Evolutionary conservation across 495 filamentous ascomycete species (phyloP).

Genomic region (Chaetomium cochliodes): DNA sequence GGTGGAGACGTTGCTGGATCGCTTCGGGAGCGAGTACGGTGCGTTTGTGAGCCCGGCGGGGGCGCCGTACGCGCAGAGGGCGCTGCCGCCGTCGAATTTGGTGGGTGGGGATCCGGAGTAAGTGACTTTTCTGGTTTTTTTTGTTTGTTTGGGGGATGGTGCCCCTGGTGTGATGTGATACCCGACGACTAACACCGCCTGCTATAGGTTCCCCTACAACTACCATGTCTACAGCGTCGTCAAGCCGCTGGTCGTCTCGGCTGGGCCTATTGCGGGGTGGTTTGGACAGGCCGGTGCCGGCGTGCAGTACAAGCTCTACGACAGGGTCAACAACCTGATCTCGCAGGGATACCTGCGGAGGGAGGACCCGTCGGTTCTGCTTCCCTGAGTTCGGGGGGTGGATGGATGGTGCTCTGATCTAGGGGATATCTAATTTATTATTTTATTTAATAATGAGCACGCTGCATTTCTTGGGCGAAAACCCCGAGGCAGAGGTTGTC

Average conservation of each 20-base stretch:
- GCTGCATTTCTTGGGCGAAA: no score
- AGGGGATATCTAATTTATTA: no score
- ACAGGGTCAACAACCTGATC: slow-evolving; percentile 24
- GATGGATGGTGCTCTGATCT: no score
- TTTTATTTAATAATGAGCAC: no score
- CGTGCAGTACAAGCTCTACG: slow-evolving; percentile 44
- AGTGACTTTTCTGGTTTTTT: slow-evolving; percentile 12
- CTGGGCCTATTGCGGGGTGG: slow-evolving; percentile 56
- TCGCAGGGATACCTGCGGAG: slow-evolving; percentile 19
- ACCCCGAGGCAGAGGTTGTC: no score
- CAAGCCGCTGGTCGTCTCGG: slow-evolving; percentile 42
- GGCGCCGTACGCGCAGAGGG: slow-evolving; percentile 53
- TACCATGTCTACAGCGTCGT: slow-evolving; percentile 56
- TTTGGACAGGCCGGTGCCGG: slow-evolving; percentile 60
- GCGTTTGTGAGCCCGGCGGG: slow-evolving; percentile 48
- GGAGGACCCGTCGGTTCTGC: slow-evolving; percentile 23
- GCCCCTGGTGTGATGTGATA: not conserved
- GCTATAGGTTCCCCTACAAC: slow-evolving; percentile 47
- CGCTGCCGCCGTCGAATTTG: slow-evolving; percentile 54
- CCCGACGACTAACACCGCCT: not conserved
- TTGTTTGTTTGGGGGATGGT: not conserved
- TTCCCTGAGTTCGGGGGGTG: slow-evolving; percentile 7
- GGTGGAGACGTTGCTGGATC: slow-evolving; percentile 51
- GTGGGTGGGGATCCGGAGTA: slow-evolving; percentile 35
- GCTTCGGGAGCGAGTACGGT: slow-evolving; percentile 53